Percentiles rank a stretch among this genome's conserved stretches.
Evolutionary conservation across 768 basidiomycete species (phyloP).

Genomic region (Mycena amicta): DNA sequence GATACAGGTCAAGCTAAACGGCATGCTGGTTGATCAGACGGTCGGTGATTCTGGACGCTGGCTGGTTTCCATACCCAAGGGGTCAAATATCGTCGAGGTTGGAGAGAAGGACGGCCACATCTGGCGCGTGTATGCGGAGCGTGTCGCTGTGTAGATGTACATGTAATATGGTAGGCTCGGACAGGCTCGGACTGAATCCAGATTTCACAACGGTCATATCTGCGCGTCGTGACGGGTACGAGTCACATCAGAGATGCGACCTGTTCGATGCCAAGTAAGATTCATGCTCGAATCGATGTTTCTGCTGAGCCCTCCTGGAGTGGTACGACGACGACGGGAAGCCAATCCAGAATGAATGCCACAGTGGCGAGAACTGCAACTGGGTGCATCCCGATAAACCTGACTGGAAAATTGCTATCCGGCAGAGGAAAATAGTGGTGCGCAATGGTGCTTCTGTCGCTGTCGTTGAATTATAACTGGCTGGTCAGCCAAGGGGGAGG

Average conservation of each 20-base stretch:
- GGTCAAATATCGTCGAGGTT: slow-evolving; percentile 67
- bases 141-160: slow-evolving; percentile 29
- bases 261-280: neutral
- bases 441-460: no score
- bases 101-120: slow-evolving; percentile 69
- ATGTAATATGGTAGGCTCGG: no score
- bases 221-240: no score
- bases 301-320: neutral
- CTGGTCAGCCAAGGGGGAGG: neutral
- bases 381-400: slow-evolving; percentile 8
- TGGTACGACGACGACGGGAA: slow-evolving; percentile 19
- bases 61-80: slow-evolving; percentile 61
- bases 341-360: slow-evolving; percentile 9
- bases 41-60: slow-evolving; percentile 55
- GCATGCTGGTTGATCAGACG: slow-evolving; percentile 47
- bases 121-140: slow-evolving; percentile 73
- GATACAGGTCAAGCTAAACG: slow-evolving; percentile 68
- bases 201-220: no score
- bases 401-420: slow-evolving; percentile 3
- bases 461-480: no score
- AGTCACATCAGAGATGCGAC: no score
- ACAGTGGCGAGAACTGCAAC: neutral
- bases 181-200: no score
- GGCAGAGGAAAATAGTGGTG: no score
- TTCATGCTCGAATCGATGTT: neutral